These are phyloP conservation scores for Malus asiatica DNA, from an alignment of 306 rosid genomes.

Conservation along the genomic window DNA sequence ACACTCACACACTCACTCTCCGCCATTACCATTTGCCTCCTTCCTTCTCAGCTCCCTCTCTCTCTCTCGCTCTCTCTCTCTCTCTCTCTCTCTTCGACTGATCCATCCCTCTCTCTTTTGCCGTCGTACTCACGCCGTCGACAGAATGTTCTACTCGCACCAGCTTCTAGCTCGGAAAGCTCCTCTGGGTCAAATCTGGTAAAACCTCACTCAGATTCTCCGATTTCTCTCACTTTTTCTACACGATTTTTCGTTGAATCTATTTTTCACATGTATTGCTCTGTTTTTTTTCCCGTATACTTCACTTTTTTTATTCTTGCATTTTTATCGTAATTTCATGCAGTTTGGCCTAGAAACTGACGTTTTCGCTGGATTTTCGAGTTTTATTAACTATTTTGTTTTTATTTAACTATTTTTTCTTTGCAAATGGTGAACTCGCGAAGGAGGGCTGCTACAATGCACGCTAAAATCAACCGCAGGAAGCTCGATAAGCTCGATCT, in stretches of 20 bases:
- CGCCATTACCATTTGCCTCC: not conserved
- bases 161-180: slow-evolving; percentile 84
- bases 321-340: not conserved
- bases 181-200: slow-evolving; percentile 88
- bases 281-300: not conserved
- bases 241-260: not conserved
- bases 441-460: slow-evolving; percentile 60
- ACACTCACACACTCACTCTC: not conserved
- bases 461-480: slow-evolving; percentile 58
- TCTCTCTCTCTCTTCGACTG: not conserved
- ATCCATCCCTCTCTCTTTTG: not conserved
- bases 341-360: not conserved
- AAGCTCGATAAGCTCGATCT: slow-evolving; percentile 65
- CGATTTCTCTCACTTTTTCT: not conserved
- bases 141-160: slow-evolving; percentile 71
- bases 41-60: not conserved
- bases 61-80: not conserved
- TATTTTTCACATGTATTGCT: not conserved
- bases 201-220: not conserved
- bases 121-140: not conserved
- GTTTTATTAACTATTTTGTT: not conserved
- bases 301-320: not conserved
- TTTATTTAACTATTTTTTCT: not conserved
- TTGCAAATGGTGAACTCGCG: not conserved
- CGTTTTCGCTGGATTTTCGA: not conserved